Evolutionary conservation across 2,329 filamentous ascomycete genomes (phyloP).

Genomic region (Lecanicillium sp.): DNA sequence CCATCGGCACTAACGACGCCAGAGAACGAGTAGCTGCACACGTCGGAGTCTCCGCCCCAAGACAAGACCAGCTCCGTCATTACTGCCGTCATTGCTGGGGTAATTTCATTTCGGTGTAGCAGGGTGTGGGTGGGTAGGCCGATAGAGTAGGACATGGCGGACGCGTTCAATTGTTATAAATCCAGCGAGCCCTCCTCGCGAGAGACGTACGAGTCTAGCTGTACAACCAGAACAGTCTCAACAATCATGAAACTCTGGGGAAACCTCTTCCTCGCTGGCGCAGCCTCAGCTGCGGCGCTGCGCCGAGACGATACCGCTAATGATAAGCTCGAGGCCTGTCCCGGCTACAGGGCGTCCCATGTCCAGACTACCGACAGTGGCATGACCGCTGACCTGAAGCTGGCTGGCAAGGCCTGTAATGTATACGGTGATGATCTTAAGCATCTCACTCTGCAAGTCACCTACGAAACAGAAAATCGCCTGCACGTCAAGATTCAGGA

Average conservation of each 20-base stretch:
- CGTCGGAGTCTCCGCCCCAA: too few species aligned
- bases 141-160: not conserved
- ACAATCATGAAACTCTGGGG: slow-evolving; percentile 14
- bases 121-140: too few species aligned
- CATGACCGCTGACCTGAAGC: slow-evolving; percentile 59
- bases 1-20: too few species aligned
- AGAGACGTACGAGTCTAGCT: too few species aligned
- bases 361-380: slow-evolving; percentile 42
- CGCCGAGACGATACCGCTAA: slow-evolving; percentile 10
- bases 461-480: slow-evolving; percentile 45
- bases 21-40: too few species aligned
- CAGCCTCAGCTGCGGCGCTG: slow-evolving; percentile 13
- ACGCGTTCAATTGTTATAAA: too few species aligned
- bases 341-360: slow-evolving; percentile 59
- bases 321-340: slow-evolving; percentile 39
- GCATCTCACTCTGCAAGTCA: slow-evolving; percentile 54
- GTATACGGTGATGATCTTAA: slow-evolving; percentile 70
- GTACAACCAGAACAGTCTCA: too few species aligned
- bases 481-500: slow-evolving; percentile 71
- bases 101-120: too few species aligned
- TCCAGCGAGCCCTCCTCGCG: too few species aligned
- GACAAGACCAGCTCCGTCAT: too few species aligned
- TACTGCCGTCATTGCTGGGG: too few species aligned
- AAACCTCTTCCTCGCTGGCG: slow-evolving; percentile 12
- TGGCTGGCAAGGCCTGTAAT: slow-evolving; percentile 66